phyloP scores from a whole-genome alignment of 2,329 filamentous ascomycete species.

The Albifimbria verrucaria region DNA sequence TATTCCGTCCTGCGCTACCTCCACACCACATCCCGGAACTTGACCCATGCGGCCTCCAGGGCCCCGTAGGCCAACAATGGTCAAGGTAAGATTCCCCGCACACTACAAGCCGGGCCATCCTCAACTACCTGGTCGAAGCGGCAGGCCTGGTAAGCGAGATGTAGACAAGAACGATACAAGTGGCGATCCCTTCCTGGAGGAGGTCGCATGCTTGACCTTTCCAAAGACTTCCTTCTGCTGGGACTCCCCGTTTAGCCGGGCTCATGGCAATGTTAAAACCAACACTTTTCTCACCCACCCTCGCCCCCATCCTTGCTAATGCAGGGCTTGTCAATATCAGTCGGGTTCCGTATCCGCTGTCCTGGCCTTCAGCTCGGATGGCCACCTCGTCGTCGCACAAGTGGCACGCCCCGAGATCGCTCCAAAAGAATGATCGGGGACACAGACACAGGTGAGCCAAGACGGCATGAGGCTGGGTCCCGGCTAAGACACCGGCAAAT shows the following conservation, averaged over 20 bases:
- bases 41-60: not conserved
- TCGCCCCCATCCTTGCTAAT: not conserved
- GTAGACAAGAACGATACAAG: not conserved
- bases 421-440: not conserved
- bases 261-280: not conserved
- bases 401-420: not conserved
- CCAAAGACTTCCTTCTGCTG: too few relatives aligned
- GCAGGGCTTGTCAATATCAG: not conserved
- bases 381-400: not conserved
- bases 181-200: not conserved
- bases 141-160: not conserved
- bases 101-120: too few relatives aligned
- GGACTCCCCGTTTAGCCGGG: not conserved
- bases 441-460: not conserved
- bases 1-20: not conserved
- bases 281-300: not conserved
- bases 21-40: not conserved
- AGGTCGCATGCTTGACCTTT: too few relatives aligned
- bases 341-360: not conserved
- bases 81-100: not conserved
- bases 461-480: not conserved
- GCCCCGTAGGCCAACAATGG: not conserved
- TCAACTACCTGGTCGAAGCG: not conserved
- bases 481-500: not conserved
- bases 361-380: not conserved